phyloP scores from a whole-genome alignment of 2,329 filamentous ascomycete genomes.

The Nannizzia gypsea region DNA sequence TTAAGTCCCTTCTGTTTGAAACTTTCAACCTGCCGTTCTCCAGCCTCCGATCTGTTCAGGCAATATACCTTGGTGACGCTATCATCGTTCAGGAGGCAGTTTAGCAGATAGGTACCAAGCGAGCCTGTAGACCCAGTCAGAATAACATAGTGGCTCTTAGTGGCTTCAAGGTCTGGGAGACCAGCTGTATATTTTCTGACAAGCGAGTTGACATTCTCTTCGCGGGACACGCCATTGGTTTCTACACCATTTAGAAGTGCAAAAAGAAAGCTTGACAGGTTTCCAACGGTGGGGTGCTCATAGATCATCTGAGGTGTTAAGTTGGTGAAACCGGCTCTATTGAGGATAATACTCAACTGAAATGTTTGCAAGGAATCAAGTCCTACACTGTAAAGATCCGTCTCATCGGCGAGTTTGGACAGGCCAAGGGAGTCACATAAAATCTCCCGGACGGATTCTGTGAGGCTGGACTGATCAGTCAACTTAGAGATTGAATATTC shows the following conservation, averaged over 20 bases:
- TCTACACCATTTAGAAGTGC: not conserved
- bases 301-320: conserved; percentile 10
- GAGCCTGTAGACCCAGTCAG: conserved; percentile 42
- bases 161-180: conserved; percentile 1
- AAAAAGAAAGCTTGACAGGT: not conserved
- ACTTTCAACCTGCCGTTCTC: conserved; percentile 28
- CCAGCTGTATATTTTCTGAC: conserved; percentile 12
- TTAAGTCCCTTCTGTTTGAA: conserved; percentile 15
- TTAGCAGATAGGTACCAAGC: conserved; percentile 39
- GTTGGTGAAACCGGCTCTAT: conserved; percentile 8
- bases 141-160: conserved; percentile 18
- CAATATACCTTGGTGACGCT: conserved; percentile 36
- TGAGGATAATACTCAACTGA: conserved; percentile 6
- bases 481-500: conserved; percentile 5
- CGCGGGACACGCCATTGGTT: not conserved
- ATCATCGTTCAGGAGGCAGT: conserved; percentile 25
- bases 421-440: not conserved
- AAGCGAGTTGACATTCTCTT: conserved; percentile 6
- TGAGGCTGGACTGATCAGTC: not conserved
- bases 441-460: not conserved
- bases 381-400: conserved; percentile 16
- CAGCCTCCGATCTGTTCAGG: conserved; percentile 39
- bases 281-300: conserved; percentile 10
- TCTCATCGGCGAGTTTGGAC: conserved; percentile 3
- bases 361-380: conserved; percentile 19